Evolutionary conservation across 495 filamentous ascomycete species (phyloP).

Genomic region (Neurospora sp.): DNA sequence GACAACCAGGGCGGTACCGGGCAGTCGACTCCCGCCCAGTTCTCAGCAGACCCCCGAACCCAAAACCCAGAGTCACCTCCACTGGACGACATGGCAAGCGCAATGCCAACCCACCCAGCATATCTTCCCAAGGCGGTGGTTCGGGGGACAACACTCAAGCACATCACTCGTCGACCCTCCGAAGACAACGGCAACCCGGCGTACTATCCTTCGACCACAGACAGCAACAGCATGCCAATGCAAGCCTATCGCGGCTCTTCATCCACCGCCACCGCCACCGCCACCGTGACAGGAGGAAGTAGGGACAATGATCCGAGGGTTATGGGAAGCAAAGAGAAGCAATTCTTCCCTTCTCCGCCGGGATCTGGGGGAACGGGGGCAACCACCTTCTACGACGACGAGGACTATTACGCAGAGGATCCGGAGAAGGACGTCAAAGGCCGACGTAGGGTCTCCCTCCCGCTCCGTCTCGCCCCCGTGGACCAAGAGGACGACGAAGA

Average conservation of each 20-base stretch:
- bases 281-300: conserved; percentile 1
- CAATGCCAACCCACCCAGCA: conserved; percentile 39
- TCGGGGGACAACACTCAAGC: conserved; percentile 15
- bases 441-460: not conserved
- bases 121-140: conserved; percentile 32
- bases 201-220: conserved; percentile 2
- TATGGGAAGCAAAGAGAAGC: not conserved
- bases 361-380: not conserved
- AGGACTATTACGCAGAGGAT: not conserved
- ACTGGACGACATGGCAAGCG: conserved; percentile 12
- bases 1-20: conserved; percentile 17
- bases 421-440: not conserved
- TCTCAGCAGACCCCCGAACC: conserved; percentile 9
- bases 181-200: conserved; percentile 6
- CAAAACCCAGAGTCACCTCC: conserved; percentile 4
- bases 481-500: not conserved
- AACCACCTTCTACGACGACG: not conserved
- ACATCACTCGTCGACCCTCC: conserved; percentile 10
- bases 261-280: not conserved
- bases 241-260: not conserved
- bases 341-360: not conserved
- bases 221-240: not conserved
- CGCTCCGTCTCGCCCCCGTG: not conserved
- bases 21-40: conserved; percentile 17
- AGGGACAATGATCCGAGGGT: not conserved